These are phyloP conservation scores for Dothiorella sarmentorum DNA, from an alignment of 2,329 filamentous ascomycete species.

Conservation along the genomic window DNA sequence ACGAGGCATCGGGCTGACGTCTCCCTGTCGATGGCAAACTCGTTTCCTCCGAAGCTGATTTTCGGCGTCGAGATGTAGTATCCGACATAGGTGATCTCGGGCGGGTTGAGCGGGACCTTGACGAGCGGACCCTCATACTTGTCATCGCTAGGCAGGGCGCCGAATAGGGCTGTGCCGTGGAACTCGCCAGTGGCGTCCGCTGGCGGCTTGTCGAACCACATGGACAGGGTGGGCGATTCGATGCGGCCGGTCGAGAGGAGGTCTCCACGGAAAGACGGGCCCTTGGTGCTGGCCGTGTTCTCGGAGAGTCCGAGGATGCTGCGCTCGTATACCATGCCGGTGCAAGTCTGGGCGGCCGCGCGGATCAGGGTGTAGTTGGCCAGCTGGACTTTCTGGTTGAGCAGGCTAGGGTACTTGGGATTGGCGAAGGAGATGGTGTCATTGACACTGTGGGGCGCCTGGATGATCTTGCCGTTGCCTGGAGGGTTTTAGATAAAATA, in stretches of 20 bases:
- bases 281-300: slow-evolving; percentile 24
- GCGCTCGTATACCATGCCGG: slow-evolving; percentile 23
- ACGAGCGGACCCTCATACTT: slow-evolving; percentile 35
- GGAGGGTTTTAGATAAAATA: background rate
- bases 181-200: slow-evolving; percentile 24
- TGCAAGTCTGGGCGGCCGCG: slow-evolving; percentile 22
- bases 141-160: slow-evolving; percentile 31
- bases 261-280: slow-evolving; percentile 33
- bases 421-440: slow-evolving; percentile 16
- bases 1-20: slow-evolving; percentile 27
- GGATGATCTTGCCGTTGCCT: slow-evolving; percentile 21
- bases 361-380: slow-evolving; percentile 25
- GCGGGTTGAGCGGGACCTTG: slow-evolving; percentile 23
- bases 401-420: background rate
- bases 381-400: slow-evolving; percentile 25
- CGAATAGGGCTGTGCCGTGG: slow-evolving; percentile 32
- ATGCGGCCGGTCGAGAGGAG: slow-evolving; percentile 30
- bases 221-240: slow-evolving; percentile 27
- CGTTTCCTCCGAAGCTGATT: background rate
- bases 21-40: background rate
- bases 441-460: slow-evolving; percentile 11
- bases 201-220: slow-evolving; percentile 36
- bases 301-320: slow-evolving; percentile 31
- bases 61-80: slow-evolving; percentile 4
- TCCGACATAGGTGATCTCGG: slow-evolving; percentile 17